These are phyloP conservation scores for Paecilomyces fulvus DNA, from an alignment of 2,329 filamentous ascomycete genomes.

Conservation along the genomic window DNA sequence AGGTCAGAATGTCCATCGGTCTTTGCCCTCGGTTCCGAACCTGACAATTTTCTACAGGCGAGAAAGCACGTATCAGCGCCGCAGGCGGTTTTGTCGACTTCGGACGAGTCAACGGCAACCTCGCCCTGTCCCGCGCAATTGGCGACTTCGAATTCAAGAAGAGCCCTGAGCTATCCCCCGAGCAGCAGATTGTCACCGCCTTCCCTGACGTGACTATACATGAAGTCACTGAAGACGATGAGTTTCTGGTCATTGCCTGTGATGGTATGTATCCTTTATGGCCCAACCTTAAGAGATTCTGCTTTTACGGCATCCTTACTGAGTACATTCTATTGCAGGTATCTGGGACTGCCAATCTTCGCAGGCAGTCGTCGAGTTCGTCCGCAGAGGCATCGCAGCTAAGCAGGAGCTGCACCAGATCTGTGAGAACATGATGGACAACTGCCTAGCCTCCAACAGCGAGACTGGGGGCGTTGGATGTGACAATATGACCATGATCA, in stretches of 20 bases:
- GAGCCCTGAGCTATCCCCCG: constrained; percentile 90
- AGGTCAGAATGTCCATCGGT: constrained; percentile 46
- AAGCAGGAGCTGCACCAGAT: constrained; percentile 93
- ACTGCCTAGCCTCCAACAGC: constrained; percentile 94
- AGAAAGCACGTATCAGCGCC: constrained; percentile 91
- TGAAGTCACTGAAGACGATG: constrained; percentile 84
- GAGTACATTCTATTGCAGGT: constrained; percentile 46
- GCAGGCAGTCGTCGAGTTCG: constrained; percentile 94
- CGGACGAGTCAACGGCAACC: constrained; percentile 94
- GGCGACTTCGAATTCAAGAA: constrained; percentile 99
- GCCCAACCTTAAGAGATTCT: no score
- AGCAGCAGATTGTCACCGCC: constrained; percentile 96
- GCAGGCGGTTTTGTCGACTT: constrained; percentile 98
- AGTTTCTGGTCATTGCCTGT: constrained; percentile 88
- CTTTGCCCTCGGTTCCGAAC: constrained; percentile 1
- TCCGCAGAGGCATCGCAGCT: constrained; percentile 87
- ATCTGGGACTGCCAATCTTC: constrained; percentile 99
- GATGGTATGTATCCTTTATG: constrained; percentile 56
- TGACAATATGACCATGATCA: constrained; percentile 98
- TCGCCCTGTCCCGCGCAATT: constrained; percentile 92
- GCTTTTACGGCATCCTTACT: constrained; percentile 5
- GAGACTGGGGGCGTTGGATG: constrained; percentile 96
- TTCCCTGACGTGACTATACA: constrained; percentile 91
- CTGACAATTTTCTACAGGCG: constrained; percentile 49
- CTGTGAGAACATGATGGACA: constrained; percentile 99